Evolutionary conservation across 352 stramenopile species (phyloP).

Genomic region (Globisporangium acanthophoron): DNA sequence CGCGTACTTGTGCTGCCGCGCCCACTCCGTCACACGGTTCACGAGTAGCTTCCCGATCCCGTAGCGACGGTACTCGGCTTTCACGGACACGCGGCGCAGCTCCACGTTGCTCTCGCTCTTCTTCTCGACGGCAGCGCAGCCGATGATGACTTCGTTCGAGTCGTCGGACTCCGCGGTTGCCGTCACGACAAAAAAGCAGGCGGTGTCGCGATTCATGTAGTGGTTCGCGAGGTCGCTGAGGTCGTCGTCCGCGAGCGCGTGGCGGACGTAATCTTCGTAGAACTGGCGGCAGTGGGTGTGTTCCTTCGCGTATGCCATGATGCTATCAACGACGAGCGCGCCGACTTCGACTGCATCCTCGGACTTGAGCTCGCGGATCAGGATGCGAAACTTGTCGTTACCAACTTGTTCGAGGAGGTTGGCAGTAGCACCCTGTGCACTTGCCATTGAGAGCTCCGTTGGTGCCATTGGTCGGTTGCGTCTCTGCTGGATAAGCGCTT

Average conservation of each 20-base stretch:
- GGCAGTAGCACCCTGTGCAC: too few species aligned
- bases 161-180: not conserved
- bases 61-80: conserved; percentile 6
- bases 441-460: too few species aligned
- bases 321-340: conserved; percentile 15
- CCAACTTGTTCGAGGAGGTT: too few species aligned
- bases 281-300: too few species aligned
- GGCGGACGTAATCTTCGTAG: conserved; percentile 12
- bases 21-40: conserved; percentile 5
- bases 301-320: conserved; percentile 12
- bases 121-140: conserved; percentile 8
- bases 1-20: too few species aligned
- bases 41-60: conserved; percentile 8
- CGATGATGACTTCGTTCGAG: conserved; percentile 7
- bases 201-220: conserved; percentile 3
- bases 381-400: too few species aligned
- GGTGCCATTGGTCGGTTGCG: too few species aligned
- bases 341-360: conserved; percentile 11
- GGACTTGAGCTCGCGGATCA: conserved; percentile 14
- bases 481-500: too few species aligned
- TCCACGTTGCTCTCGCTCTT: conserved; percentile 1
- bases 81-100: conserved; percentile 7
- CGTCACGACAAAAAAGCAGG: conserved; percentile 9
- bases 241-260: conserved; percentile 16
- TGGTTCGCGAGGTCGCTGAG: conserved; percentile 6